A percentile compares a stretch with the other conserved stretches of the same genome.
These are phyloP conservation scores for Cyclocybe aegerita DNA, from an alignment of 768 basidiomycete genomes.

Conservation along the genomic window DNA sequence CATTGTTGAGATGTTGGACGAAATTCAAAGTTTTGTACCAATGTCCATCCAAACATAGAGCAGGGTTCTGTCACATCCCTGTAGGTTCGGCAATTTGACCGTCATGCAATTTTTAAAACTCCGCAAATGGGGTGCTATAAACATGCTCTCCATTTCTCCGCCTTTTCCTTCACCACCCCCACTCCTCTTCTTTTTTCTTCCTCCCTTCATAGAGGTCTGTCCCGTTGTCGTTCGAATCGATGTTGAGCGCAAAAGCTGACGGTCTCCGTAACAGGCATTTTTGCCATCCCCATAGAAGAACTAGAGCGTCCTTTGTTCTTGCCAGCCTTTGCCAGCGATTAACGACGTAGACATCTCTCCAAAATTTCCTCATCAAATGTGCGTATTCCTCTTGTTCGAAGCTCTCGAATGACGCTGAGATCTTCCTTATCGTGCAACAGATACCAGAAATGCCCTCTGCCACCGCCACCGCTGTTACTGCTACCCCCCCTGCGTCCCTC, in stretches of 20 bases:
- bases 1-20: no score
- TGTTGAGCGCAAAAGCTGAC: conserved; percentile 5
- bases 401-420: background rate
- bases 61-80: no score
- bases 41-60: no score
- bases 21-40: no score
- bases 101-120: conserved; percentile 39
- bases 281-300: conserved; percentile 37
- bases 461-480: conserved; percentile 60
- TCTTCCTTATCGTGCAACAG: conserved; percentile 27
- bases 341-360: conserved; percentile 37
- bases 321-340: conserved; percentile 49
- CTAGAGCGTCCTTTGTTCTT: conserved; percentile 72
- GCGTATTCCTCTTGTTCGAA: conserved; percentile 9
- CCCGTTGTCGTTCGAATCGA: background rate
- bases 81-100: conserved; percentile 3
- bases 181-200: conserved; percentile 30
- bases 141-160: conserved; percentile 21
- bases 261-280: conserved; percentile 27
- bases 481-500: conserved; percentile 66
- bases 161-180: conserved; percentile 33
- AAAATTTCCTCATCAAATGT: conserved; percentile 42
- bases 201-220: conserved; percentile 41
- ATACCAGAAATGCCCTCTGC: conserved; percentile 78
- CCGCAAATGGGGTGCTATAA: conserved; percentile 34